Evolutionary conservation across 345 rosid species (phyloP).

Genomic region (Aethionema arabicum): DNA sequence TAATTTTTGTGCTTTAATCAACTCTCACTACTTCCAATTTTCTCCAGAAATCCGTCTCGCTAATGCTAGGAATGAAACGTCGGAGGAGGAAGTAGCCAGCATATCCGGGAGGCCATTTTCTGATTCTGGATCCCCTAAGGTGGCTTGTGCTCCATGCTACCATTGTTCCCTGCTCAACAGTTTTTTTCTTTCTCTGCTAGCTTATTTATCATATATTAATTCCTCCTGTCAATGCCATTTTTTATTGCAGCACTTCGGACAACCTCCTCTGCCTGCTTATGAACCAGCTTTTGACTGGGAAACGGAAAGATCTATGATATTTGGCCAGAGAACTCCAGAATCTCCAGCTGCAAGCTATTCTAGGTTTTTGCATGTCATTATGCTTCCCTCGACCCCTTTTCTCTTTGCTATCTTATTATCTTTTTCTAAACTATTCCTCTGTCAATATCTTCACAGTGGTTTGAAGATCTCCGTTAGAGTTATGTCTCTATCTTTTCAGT

Average conservation of each 20-base stretch:
- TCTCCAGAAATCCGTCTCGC: conserved; percentile 77
- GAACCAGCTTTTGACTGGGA: conserved; percentile 99
- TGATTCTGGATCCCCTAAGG: conserved; percentile 57
- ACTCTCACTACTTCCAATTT: conserved; percentile 6
- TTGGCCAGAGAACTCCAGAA: conserved; percentile 92
- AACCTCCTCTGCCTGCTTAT: conserved; percentile 92
- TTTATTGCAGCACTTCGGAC: conserved; percentile 74
- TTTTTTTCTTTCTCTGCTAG: background rate
- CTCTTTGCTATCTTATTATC: background rate
- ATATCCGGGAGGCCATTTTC: conserved; percentile 76
- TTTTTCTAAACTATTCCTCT: conserved; percentile 12
- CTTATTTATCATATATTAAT: conserved; percentile 1
- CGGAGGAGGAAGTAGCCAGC: conserved; percentile 72
- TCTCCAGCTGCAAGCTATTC: conserved; percentile 59
- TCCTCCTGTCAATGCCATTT: conserved; percentile 4
- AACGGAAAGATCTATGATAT: conserved; percentile 83
- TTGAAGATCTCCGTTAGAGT: conserved; percentile 95
- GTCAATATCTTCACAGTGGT: conserved; percentile 52
- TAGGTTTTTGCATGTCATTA: conserved; percentile 45
- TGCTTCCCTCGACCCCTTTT: background rate
- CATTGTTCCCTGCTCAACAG: background rate
- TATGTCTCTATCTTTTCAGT: conserved; percentile 79
- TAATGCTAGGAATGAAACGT: conserved; percentile 60
- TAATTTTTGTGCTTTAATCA: background rate
- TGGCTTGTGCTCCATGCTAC: conserved; percentile 22